phyloP scores from a whole-genome alignment of 2,329 filamentous ascomycete genomes.

The Didymella sp. region DNA sequence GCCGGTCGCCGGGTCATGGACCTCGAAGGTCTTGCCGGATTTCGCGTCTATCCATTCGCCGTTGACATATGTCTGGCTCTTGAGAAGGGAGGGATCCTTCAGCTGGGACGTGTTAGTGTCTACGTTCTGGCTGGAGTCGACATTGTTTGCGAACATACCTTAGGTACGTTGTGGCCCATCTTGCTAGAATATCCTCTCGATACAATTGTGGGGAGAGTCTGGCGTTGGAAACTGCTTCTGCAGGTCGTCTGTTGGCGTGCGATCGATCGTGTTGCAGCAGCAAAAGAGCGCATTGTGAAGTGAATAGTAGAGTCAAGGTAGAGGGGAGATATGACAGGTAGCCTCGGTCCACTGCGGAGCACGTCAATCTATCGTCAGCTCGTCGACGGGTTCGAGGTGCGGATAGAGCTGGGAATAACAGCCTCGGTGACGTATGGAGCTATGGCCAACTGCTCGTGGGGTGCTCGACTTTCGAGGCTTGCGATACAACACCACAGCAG shows the following conservation, averaged over 20 bases:
- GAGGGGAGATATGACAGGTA: conserved; percentile 1
- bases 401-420: conserved; percentile 6
- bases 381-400: background rate
- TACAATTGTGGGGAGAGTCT: conserved; percentile 45
- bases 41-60: conserved; percentile 88
- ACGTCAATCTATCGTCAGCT: conserved; percentile 21
- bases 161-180: conserved; percentile 54
- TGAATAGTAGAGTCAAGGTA: conserved; percentile 1
- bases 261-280: conserved; percentile 42
- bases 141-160: conserved; percentile 34
- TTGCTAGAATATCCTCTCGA: conserved; percentile 50
- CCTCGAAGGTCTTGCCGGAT: conserved; percentile 91
- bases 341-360: conserved; percentile 7
- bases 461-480: background rate
- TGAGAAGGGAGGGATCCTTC: conserved; percentile 70
- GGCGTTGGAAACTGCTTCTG: conserved; percentile 42
- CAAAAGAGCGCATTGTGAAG: conserved; percentile 44
- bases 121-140: background rate
- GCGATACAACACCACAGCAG: background rate
- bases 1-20: conserved; percentile 82
- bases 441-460: conserved; percentile 21
- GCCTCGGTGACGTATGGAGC: conserved; percentile 18
- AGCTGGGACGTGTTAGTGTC: conserved; percentile 45
- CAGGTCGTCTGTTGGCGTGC: conserved; percentile 37
- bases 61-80: conserved; percentile 85